Conservation (phyloP, 176 grass and related monocot species). For the Oryza coarctata region DNA sequence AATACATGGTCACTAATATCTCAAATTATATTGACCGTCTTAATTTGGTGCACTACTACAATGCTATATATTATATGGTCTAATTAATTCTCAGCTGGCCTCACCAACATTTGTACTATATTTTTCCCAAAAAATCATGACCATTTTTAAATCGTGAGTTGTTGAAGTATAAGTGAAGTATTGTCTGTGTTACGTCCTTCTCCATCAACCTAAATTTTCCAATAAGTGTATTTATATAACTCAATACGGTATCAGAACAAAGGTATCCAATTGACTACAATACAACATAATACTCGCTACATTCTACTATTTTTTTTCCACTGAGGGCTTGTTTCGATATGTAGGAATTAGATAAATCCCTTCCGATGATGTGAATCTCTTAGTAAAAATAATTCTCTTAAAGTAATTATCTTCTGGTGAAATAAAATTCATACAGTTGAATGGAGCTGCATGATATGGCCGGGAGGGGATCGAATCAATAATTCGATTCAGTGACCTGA, state of each 20-base stretch:
- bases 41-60: background rate
- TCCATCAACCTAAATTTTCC: no score
- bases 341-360: background rate
- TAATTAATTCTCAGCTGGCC: background rate
- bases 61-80: background rate
- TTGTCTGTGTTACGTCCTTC: background rate
- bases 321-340: background rate
- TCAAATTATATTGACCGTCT: background rate
- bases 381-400: background rate
- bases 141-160: background rate
- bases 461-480: slow-evolving; percentile 19
- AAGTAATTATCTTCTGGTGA: background rate
- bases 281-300: background rate
- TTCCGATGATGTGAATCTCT: background rate
- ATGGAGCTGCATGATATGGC: background rate
- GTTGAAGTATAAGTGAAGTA: background rate
- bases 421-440: background rate
- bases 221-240: no score
- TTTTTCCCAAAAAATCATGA: background rate
- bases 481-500: slow-evolving; percentile 2
- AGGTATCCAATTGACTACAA: background rate
- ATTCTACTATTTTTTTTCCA: background rate
- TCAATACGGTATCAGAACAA: background rate
- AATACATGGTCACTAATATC: background rate
- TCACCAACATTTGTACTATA: background rate